phyloP scores from a whole-genome alignment of 2,329 filamentous ascomycete genomes.

The Penicillium paneum region DNA sequence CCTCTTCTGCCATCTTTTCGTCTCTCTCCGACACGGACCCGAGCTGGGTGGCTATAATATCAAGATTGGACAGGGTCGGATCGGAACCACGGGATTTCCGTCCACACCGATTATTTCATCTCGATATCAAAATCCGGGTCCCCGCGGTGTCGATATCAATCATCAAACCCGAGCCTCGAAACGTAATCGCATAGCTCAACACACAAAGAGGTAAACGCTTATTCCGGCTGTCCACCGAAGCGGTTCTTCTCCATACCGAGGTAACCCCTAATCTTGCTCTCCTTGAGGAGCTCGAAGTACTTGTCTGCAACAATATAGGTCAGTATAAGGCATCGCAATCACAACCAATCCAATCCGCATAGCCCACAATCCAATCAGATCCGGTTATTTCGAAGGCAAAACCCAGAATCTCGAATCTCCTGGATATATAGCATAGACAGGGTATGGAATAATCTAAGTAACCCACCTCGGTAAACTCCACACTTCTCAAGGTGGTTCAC shows the following conservation, averaged over 20 bases:
- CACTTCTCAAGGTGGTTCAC: slow-evolving; percentile 68
- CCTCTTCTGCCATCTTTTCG: slow-evolving; percentile 13
- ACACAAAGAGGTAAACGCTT: slow-evolving; percentile 5
- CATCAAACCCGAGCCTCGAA: background rate
- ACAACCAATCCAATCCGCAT: background rate
- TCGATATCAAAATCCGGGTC: background rate
- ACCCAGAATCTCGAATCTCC: background rate
- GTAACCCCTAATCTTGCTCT: slow-evolving; percentile 62
- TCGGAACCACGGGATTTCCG: background rate
- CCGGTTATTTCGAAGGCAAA: background rate
- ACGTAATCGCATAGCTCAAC: slow-evolving; percentile 5
- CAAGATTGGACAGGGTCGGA: background rate
- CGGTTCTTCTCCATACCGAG: slow-evolving; percentile 64
- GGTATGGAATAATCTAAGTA: background rate
- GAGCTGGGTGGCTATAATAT: background rate
- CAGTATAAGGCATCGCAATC: background rate
- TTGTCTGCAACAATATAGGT: slow-evolving; percentile 49
- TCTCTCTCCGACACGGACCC: background rate
- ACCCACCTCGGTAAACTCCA: slow-evolving; percentile 61
- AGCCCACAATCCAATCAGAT: background rate
- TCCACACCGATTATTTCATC: background rate
- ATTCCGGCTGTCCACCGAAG: slow-evolving; percentile 36
- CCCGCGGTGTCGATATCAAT: background rate
- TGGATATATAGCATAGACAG: background rate
- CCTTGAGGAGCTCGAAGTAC: slow-evolving; percentile 62